Evolutionary conservation across 768 basidiomycete genomes (phyloP).

Genomic region (Tephrocybe sp.): DNA sequence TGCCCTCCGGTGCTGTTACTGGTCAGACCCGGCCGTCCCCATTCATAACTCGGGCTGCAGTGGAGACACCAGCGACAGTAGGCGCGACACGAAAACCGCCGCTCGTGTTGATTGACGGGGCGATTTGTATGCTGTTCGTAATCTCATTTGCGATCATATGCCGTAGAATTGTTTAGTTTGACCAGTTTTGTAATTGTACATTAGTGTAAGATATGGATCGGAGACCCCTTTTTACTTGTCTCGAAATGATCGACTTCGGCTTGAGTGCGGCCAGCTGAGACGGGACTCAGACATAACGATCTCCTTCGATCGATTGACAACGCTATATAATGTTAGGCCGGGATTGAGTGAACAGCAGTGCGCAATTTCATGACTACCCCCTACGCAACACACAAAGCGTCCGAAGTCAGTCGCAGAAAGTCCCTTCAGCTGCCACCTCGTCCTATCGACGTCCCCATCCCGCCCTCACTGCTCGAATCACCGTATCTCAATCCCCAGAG

Average conservation of each 20-base stretch:
- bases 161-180: constrained; percentile 47
- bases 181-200: constrained; percentile 7
- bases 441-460: constrained; percentile 46
- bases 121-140: constrained; percentile 71
- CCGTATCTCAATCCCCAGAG: constrained; percentile 52
- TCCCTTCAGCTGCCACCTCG: constrained; percentile 37
- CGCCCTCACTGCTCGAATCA: constrained; percentile 56
- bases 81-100: constrained; percentile 43
- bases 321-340: constrained; percentile 3
- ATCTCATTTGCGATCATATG: constrained; percentile 68
- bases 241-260: constrained; percentile 7
- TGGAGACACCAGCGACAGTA: constrained; percentile 13
- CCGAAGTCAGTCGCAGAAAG: constrained; percentile 25
- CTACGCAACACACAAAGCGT: constrained; percentile 4
- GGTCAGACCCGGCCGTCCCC: constrained; percentile 10
- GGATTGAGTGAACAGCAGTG: background rate
- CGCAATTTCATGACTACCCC: constrained; percentile 8
- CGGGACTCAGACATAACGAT: constrained; percentile 15
- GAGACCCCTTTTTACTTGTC: constrained; percentile 1
- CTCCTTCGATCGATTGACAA: constrained; percentile 1
- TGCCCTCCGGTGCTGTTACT: constrained; percentile 6
- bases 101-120: constrained; percentile 61
- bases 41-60: constrained; percentile 10
- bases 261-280: constrained; percentile 15
- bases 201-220: background rate